Evolutionary conservation across 192 early-diverging fungal species (phyloP), one percentile per base, ranked within the genome.

Genomic region (Coemansia sp.): DNA sequence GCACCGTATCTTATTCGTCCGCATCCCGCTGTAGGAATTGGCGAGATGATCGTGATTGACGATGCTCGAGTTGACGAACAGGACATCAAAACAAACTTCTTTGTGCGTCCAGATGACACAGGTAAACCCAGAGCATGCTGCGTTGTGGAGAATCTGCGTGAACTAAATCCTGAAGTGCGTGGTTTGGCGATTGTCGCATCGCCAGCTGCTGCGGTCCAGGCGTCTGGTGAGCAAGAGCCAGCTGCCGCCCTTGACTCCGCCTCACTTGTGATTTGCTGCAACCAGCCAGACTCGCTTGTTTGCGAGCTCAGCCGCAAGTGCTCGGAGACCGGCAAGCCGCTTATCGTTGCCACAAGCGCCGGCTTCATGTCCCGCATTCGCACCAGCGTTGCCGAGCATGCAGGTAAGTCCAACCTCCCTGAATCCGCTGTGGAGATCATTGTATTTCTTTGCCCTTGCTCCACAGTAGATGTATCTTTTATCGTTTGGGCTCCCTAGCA

Each of bases 21-120:
- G 49, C 2, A 33, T 4, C 29, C 2, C 18, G 43, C 30, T 51
- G 30, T 70, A 98, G 96, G 92, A 9, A 91, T 98, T 70, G 95
- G 95, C 26, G 77, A 86, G 26, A 94, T 95, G 69, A 91, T 92
- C 1, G 80, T 99, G 15, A 84, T 96, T 3, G 97, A 99, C 66
- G 85, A 72, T 48, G 79, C 81, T 37, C 49, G 62, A 3, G 92
- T 96, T 6, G 74, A 80, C 7, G 85, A 85, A 29, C 59, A 78
- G 26, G 95, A 95, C 59, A 78, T 90, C 42, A 91, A 90, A 31
- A 91, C 81, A 74, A 98, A 97, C 79, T 99, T 99, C 75, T 99
- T 99, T 68, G 80, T 99, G n/a, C 87, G 86, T 31, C 39, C 72
- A 10, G 79, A 77, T 5, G 82, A 84, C 42, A 67, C 91, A 13